A percentile compares a stretch with the other conserved stretches of the same genome.
Conservation (phyloP, 257 asterid species). For the Solanum infundibuliforme region DNA sequence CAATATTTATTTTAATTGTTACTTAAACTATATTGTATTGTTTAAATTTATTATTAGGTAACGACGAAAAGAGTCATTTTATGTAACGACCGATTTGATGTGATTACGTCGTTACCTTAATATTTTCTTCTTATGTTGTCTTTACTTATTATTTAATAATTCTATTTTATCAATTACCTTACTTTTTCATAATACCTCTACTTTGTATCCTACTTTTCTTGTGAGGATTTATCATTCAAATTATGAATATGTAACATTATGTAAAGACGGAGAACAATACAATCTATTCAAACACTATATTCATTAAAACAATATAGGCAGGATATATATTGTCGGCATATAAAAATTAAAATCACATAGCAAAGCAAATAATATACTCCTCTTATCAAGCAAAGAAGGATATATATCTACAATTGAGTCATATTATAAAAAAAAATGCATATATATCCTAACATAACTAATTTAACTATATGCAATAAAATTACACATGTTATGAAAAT, state of each 20-base stretch:
- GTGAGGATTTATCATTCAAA: no score
- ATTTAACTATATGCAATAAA: not conserved
- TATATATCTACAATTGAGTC: not conserved
- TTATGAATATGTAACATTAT: not conserved
- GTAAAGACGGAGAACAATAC: not conserved
- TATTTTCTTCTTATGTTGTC: no score
- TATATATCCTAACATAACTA: not conserved
- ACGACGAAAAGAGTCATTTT: not conserved
- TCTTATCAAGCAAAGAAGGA: not conserved
- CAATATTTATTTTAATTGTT: no score
- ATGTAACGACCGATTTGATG: no score
- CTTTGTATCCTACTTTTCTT: not conserved
- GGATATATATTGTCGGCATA: no score
- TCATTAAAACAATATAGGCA: no score
- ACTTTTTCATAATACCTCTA: not conserved
- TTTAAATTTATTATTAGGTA: no score
- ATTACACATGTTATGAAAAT: not conserved
- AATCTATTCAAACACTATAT: no score
- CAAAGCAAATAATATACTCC: not conserved
- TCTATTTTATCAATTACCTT: not conserved
- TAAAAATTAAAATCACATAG: no score
- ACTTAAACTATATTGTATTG: no score
- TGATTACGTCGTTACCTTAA: not conserved
- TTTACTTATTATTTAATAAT: no score
- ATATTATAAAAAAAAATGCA: not conserved